Evolutionary conservation across 163 green algal genomes (phyloP), one percentile per base, ranked within the genome.

Genomic region (Scenedesmus sp.): DNA sequence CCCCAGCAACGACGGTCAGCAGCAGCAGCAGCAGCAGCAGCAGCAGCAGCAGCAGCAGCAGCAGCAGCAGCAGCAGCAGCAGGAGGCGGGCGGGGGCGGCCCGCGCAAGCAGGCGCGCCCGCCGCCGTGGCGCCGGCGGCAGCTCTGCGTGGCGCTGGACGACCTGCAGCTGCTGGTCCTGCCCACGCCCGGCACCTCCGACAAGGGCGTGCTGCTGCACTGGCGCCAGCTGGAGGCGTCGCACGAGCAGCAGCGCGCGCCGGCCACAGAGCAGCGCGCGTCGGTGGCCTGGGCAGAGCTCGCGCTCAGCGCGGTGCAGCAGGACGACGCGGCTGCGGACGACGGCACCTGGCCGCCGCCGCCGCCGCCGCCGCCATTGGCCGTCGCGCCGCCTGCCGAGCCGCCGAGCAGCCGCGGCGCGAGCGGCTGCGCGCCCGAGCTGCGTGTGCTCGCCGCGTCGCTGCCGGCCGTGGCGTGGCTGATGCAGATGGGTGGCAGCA

Each of bases 121-220:
- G n/a, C n/a, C n/a, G n/a, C n/a, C n/a, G n/a, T n/a, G n/a, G n/a
- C n/a, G n/a, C n/a, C n/a, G n/a, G n/a, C n/a, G n/a, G n/a, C n/a
- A n/a, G n/a, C n/a, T n/a, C n/a, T n/a, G n/a, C 13, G 72, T 20
- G 11, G 50, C 22, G n/a, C 14, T 81, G 3, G 74, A 57, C 45
- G 63, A 58, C 3, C 0, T 81, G 2, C 74, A 67, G 50, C 47
- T 81, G 63, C 33, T 75, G 50, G 45, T 81, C 62, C 29, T 81
- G 33, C 57, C 74, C 10, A 51, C 60, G 20, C 60, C 47, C 22
- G 72, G 72, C 17, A 71, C 57, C 6, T 71, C 57, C 14, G 72
- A 80, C 58, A 71, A 71, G 20, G 72, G 58, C 0, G 22, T 80
- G 28, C 31, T 80, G 72, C 60, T 80, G 31, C 44, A 71, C 2